Percentiles rank a stretch among this genome's conserved stretches.
These are phyloP conservation scores for Carex littledalei DNA, from an alignment of 176 grass and related monocot genomes.

Conservation along the genomic window DNA sequence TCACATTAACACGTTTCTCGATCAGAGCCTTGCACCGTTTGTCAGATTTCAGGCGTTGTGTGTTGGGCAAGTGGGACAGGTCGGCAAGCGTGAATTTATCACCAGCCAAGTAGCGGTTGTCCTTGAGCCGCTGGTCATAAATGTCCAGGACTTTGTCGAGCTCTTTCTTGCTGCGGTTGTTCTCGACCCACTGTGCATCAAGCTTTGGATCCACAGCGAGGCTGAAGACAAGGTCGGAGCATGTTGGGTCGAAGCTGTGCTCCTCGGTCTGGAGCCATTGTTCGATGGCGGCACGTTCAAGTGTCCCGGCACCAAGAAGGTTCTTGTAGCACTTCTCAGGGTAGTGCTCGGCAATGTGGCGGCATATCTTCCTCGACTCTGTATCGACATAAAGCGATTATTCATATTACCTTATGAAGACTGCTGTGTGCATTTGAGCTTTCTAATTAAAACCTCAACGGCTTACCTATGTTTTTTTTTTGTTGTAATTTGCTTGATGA, in stretches of 20 bases:
- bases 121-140: conserved; percentile 71
- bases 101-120: conserved; percentile 55
- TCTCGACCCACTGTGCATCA: conserved; percentile 27
- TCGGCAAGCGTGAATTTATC: conserved; percentile 95
- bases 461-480: not conserved
- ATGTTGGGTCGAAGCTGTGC: conserved; percentile 78
- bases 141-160: conserved; percentile 74
- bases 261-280: conserved; percentile 96
- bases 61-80: conserved; percentile 85
- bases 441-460: not conserved
- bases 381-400: not conserved
- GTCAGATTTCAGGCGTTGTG: conserved; percentile 44
- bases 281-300: conserved; percentile 87
- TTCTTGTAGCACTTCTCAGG: conserved; percentile 53
- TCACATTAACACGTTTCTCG: conserved; percentile 48
- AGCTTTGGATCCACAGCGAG: conserved; percentile 26
- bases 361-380: conserved; percentile 80
- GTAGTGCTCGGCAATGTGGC: conserved; percentile 73
- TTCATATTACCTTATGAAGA: not conserved
- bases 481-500: not conserved
- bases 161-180: conserved; percentile 49
- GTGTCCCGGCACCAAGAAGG: conserved; percentile 61
- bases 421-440: not conserved
- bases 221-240: conserved; percentile 78
- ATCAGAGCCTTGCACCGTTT: conserved; percentile 44